phyloP scores from a whole-genome alignment of 306 rosid species.

The Medicago ruthenica region DNA sequence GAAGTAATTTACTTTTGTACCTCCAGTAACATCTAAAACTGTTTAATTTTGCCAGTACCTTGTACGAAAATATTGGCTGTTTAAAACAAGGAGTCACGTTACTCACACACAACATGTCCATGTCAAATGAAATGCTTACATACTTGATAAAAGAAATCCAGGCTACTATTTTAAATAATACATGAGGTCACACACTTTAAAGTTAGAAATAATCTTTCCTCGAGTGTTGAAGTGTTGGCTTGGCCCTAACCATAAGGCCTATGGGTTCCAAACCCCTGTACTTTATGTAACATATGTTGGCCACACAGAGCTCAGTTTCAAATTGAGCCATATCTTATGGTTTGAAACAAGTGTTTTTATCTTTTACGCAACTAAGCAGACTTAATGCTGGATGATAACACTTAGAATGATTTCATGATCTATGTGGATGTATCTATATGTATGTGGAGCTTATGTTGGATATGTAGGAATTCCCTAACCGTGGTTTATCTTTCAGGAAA shows the following conservation, averaged over 20 bases:
- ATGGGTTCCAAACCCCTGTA: too few relatives aligned
- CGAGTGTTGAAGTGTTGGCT: too few relatives aligned
- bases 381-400: slow-evolving; percentile 1
- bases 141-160: neutral
- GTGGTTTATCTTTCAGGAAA: slow-evolving; percentile 23
- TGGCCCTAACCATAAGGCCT: too few relatives aligned
- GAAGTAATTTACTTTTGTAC: neutral
- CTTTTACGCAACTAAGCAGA: slow-evolving; percentile 5
- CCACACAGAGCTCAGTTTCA: neutral
- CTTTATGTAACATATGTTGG: too few relatives aligned
- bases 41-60: neutral
- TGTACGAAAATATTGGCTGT: neutral
- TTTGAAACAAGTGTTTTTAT: slow-evolving; percentile 9
- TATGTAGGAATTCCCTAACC: slow-evolving; percentile 5
- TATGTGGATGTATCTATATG: slow-evolving; percentile 20
- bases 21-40: neutral
- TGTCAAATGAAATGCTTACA: neutral
- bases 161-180: neutral
- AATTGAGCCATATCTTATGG: neutral
- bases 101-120: neutral
- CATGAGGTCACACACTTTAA: too few relatives aligned
- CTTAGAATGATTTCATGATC: slow-evolving; percentile 27
- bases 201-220: too few relatives aligned
- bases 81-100: neutral
- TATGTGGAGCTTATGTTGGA: slow-evolving; percentile 12